Base-by-base conservation (phyloP, 495 filamentous ascomycete genomes). In the Talaromyces proteolyticus region DNA sequence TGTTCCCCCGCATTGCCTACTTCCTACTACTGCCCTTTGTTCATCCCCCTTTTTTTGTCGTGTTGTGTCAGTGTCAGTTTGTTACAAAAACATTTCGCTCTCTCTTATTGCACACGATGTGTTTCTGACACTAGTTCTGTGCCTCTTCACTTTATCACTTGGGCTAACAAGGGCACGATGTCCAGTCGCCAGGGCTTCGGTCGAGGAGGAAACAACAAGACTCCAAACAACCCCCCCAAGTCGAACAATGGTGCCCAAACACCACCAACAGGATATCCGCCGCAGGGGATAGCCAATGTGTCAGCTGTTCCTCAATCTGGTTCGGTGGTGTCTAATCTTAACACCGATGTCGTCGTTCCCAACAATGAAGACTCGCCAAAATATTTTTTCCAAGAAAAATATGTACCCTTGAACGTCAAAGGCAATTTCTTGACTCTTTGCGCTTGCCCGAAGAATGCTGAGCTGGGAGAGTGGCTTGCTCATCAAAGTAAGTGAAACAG, bases 381-480 rank as follows among this genome's bases (percentile, higher is more conserved):
- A 58, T 84, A 80, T 65, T 86, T 85, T 66, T 86, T 91, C 64
- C 85, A 88, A 57, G 82, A 91, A 52, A 80, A 85, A 55, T 88
- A 91, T 60, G 82, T 87, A 39, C 85, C 84, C 56, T 78, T 95
- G 53, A 92, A 94, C 51, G 91, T 95, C 53, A 94, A 89, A 68
- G 91, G 91, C 40, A 96, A 95, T 68, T 95, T 95, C 64, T 89
- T 94, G 86, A 95, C 91, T 18, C 69, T 96, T 39, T 92, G 89
- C 57, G 88, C 88, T 44, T 87, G 88, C 61, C 91, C 91, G 7
- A 87, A 88, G 65, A 85, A 89, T 45, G 86, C 95, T 22, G 91
- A 95, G 63, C 77, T 87, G 52, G 91, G 89, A 25, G 91, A 96
- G 61, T 96, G 91, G 91, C 71, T 95, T 52, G 90, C 91, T 47